A percentile compares a stretch with the other conserved stretches of the same genome.
Evolutionary conservation across 768 basidiomycete genomes (phyloP).

Genomic region (Gyrodon lividus): DNA sequence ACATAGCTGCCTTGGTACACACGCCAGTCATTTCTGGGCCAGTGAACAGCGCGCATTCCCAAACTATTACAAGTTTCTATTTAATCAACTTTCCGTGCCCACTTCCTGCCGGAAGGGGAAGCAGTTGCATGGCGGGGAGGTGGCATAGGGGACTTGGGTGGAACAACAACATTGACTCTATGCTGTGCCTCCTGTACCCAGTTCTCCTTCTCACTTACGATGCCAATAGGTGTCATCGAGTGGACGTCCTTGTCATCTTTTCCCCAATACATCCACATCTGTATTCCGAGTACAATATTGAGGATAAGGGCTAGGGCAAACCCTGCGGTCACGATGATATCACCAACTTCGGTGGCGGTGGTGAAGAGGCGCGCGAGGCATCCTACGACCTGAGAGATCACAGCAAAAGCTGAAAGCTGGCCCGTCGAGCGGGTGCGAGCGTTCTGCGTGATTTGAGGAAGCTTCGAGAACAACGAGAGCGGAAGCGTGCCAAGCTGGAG

Average conservation of each 20-base stretch:
- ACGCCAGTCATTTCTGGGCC: neutral
- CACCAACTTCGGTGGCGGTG: slow-evolving; percentile 85
- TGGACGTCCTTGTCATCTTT: slow-evolving; percentile 39
- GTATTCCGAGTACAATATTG: slow-evolving; percentile 79
- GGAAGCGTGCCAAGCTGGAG: slow-evolving; percentile 89
- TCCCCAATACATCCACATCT: slow-evolving; percentile 86
- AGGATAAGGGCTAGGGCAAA: slow-evolving; percentile 81
- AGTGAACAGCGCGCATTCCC: slow-evolving; percentile 19
- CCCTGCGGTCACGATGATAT: slow-evolving; percentile 75
- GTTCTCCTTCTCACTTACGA: slow-evolving; percentile 28
- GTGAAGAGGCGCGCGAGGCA: slow-evolving; percentile 94
- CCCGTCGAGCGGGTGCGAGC: slow-evolving; percentile 75
- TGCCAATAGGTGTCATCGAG: slow-evolving; percentile 17
- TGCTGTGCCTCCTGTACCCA: slow-evolving; percentile 26
- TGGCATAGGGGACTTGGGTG: slow-evolving; percentile 41
- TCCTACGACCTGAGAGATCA: slow-evolving; percentile 82
- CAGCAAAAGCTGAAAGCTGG: slow-evolving; percentile 91
- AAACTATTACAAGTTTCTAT: slow-evolving; percentile 23
- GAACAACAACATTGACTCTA: slow-evolving; percentile 44
- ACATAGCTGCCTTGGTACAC: neutral
- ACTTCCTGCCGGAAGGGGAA: slow-evolving; percentile 58
- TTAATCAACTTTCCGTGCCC: slow-evolving; percentile 74
- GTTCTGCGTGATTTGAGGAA: slow-evolving; percentile 92
- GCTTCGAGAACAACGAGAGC: slow-evolving; percentile 86
- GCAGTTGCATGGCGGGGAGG: slow-evolving; percentile 41